phyloP scores from a whole-genome alignment of 352 stramenopile species.

The Phytopythium ostracodes region DNA sequence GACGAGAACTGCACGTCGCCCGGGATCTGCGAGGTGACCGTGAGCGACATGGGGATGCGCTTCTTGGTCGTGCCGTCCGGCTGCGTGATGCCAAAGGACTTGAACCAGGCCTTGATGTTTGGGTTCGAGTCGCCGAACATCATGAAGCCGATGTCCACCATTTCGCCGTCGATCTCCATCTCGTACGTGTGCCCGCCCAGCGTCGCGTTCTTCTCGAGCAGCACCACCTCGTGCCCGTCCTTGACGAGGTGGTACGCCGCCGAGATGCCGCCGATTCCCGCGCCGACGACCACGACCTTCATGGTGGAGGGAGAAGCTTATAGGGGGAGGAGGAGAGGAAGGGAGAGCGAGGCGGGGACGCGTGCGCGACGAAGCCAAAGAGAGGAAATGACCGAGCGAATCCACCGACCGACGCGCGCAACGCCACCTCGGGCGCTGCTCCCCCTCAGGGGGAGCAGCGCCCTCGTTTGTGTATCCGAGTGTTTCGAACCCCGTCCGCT shows the following conservation, averaged over 20 bases:
- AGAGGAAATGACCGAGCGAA: slow-evolving; percentile 16
- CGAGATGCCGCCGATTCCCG: slow-evolving; percentile 78
- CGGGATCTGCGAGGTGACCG: slow-evolving; percentile 74
- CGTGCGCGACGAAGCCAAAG: slow-evolving; percentile 12
- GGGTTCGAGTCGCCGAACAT: slow-evolving; percentile 90
- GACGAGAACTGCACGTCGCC: slow-evolving; percentile 87
- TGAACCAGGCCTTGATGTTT: slow-evolving; percentile 90
- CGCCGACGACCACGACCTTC: slow-evolving; percentile 85
- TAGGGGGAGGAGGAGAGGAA: background rate
- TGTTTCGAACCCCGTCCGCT: slow-evolving; percentile 4
- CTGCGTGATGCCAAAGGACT: slow-evolving; percentile 79
- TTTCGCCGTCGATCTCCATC: slow-evolving; percentile 84
- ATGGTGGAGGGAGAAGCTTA: slow-evolving; percentile 28
- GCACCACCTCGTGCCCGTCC: slow-evolving; percentile 76
- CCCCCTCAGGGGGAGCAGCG: too few species aligned
- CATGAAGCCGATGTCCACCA: slow-evolving; percentile 87
- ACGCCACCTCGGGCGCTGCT: background rate
- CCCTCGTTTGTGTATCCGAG: slow-evolving; percentile 1
- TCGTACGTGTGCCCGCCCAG: slow-evolving; percentile 83
- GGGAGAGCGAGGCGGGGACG: background rate
- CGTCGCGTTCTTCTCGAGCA: slow-evolving; percentile 80
- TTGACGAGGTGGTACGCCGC: slow-evolving; percentile 82
- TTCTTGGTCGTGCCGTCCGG: slow-evolving; percentile 83
- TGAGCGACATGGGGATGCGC: slow-evolving; percentile 86
- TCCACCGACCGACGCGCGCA: background rate